A percentile compares a stretch with the other conserved stretches of the same genome.
Conservation (phyloP, 768 basidiomycete species). For the Neoboletus magnificus region DNA sequence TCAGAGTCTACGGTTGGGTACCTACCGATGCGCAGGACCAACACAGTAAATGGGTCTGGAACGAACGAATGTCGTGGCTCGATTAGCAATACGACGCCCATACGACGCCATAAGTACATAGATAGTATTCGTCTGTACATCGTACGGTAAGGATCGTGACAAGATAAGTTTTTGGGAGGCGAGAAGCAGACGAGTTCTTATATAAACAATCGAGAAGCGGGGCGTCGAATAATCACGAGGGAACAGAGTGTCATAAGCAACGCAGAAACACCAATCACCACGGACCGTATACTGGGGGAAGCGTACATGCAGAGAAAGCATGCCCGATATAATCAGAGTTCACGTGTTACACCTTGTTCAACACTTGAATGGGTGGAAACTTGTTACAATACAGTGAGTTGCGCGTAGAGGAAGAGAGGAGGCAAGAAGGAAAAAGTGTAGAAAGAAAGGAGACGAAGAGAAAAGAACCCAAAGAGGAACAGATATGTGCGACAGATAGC, state of each 20-base stretch:
- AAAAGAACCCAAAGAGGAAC: slow-evolving; percentile 58
- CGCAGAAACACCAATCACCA: slow-evolving; percentile 14
- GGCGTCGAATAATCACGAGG: slow-evolving; percentile 8
- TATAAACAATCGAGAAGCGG: slow-evolving; percentile 18
- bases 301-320: slow-evolving; percentile 14
- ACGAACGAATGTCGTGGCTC: slow-evolving; percentile 48
- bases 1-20: slow-evolving; percentile 23
- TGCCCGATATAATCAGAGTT: slow-evolving; percentile 42
- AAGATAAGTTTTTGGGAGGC: slow-evolving; percentile 21
- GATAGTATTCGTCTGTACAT: slow-evolving; percentile 27
- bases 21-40: slow-evolving; percentile 9
- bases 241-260: slow-evolving; percentile 12
- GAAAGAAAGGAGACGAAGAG: slow-evolving; percentile 8
- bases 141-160: slow-evolving; percentile 28
- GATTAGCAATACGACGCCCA: slow-evolving; percentile 34
- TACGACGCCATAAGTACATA: slow-evolving; percentile 20
- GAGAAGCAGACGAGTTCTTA: slow-evolving; percentile 3
- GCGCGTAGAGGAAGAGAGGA: slow-evolving; percentile 34
- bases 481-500: slow-evolving; percentile 83
- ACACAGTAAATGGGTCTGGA: slow-evolving; percentile 44
- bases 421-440: slow-evolving; percentile 8
- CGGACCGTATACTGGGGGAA: slow-evolving; percentile 8
- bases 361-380: slow-evolving; percentile 50
- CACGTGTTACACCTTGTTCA: slow-evolving; percentile 51
- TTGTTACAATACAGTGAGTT: slow-evolving; percentile 87